Evolutionary conservation across 768 basidiomycete genomes (phyloP), one percentile per base, ranked within the genome.

Genomic region (Galerina marginata): DNA sequence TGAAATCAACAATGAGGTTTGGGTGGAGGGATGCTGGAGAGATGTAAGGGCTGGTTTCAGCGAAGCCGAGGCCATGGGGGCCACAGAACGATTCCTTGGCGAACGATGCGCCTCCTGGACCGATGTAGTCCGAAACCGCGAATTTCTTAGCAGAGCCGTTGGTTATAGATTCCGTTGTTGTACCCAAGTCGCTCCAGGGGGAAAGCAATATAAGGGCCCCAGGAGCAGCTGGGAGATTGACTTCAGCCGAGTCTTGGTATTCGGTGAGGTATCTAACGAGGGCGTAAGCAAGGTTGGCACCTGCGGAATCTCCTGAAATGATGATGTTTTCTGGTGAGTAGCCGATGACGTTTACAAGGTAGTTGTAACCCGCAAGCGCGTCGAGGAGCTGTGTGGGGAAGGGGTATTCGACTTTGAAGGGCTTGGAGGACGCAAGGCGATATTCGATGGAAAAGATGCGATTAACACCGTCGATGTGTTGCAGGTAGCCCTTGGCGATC

Each of bases 321-420:
- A 91, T 79, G 67, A 94, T 87, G 65, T 90, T 75, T 15, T 75
- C 70, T 0, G 90, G 83, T 2, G 77, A 62, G 69, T 91, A 87
- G 0, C 85, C 83, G 26, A 88, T 74, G 9, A 67, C 74, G 50
- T 82, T 76, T 39, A 89, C 78, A 20, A 93, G 86, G 70, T 93
- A 88, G 47, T 81, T 74, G 71, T 93, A 95, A 6, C 88, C 91
- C 1, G 89, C 83, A 9, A 93, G 73, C 2, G 85, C 86, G 67
- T 95, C 92, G 12, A 94, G 74, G 0, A 95, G 77, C 16, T 89
- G 89, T 0, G 88, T 79, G 0, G 92, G 92, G 77, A 94, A 94
- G 7, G 90, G 83, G 61, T 87, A 78, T 4, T 73, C 73, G 11
- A 77, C 71, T 29, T 69, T 61, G 66, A 74, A 74, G 26, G 84